These are phyloP conservation scores for Heterobasidion annosum DNA, from an alignment of 1,284 basidiomycete genomes.

Conservation along the genomic window DNA sequence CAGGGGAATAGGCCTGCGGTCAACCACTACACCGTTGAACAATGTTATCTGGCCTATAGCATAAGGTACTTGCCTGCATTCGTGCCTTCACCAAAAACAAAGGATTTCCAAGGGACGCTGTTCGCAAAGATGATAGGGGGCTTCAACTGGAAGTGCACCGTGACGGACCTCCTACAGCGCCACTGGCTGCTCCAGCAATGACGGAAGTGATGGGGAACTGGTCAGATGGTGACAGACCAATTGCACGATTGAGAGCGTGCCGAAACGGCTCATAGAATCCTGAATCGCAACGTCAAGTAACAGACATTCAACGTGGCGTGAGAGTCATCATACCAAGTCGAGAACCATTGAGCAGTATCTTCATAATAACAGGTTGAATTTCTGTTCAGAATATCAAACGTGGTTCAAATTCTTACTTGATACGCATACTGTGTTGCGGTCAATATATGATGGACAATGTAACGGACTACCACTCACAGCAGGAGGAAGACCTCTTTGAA, in stretches of 20 bases:
- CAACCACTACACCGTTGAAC: slow-evolving; percentile 1
- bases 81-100: slow-evolving; percentile 95
- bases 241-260: slow-evolving; percentile 54
- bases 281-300: slow-evolving; percentile 19
- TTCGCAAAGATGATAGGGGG: slow-evolving; percentile 1
- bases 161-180: slow-evolving; percentile 76
- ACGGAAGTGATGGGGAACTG: slow-evolving; percentile 71
- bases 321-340: slow-evolving; percentile 64
- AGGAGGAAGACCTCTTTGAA: slow-evolving; percentile 86
- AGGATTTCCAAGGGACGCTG: slow-evolving; percentile 90
- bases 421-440: slow-evolving; percentile 65
- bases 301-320: slow-evolving; percentile 3
- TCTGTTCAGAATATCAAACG: background rate
- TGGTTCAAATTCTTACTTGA: slow-evolving; percentile 47
- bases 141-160: background rate
- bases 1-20: slow-evolving; percentile 80
- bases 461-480: slow-evolving; percentile 53
- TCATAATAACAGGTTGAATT: background rate
- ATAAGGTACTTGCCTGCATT: slow-evolving; percentile 68
- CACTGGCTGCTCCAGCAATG: slow-evolving; percentile 81
- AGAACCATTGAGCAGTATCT: slow-evolving; percentile 93
- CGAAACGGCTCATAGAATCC: slow-evolving; percentile 96
- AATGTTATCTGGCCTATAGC: background rate
- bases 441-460: slow-evolving; percentile 7
- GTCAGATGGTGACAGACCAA: slow-evolving; percentile 57